Evolutionary conservation across 305 asterid species (phyloP).

Genomic region (Fraxinus latifolia): DNA sequence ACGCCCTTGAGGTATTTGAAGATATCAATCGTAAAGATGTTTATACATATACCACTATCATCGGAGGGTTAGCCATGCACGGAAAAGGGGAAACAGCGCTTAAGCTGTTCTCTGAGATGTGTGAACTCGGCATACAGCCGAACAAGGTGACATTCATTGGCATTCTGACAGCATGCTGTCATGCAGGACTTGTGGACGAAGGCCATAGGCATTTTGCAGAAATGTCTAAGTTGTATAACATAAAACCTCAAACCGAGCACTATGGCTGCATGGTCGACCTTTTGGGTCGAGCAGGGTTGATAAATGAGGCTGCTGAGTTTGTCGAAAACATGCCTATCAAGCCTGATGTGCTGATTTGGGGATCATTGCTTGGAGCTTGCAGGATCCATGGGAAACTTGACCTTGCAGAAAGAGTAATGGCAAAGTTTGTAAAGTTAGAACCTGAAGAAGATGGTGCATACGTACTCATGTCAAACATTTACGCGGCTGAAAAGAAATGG

Average conservation of each 20-base stretch:
- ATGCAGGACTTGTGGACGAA: conserved; percentile 33
- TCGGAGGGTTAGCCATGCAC: conserved; percentile 38
- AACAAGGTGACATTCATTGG: conserved; percentile 38
- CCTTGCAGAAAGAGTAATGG: conserved; percentile 32
- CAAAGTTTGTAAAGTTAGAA: conserved; percentile 25
- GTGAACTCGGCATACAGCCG: conserved; percentile 31
- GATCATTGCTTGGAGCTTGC: conserved; percentile 41
- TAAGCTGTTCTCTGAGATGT: conserved; percentile 31
- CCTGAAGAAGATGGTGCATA: conserved; percentile 30
- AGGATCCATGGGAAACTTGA: conserved; percentile 32
- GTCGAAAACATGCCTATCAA: conserved; percentile 32
- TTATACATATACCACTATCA: conserved; percentile 32
- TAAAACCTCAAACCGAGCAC: conserved; percentile 36
- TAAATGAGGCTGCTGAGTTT: conserved; percentile 28
- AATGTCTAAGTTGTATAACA: conserved; percentile 30
- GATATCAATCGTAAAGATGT: conserved; percentile 30
- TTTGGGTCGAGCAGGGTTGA: conserved; percentile 35
- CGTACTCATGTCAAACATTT: conserved; percentile 41
- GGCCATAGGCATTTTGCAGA: conserved; percentile 29
- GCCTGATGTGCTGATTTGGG: conserved; percentile 38
- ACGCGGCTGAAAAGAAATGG: conserved; percentile 37
- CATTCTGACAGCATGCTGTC: conserved; percentile 37
- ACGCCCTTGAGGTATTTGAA: conserved; percentile 26
- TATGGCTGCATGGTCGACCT: conserved; percentile 48
- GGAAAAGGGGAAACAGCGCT: conserved; percentile 37